Evolutionary conservation across 352 stramenopile species (phyloP), one percentile per base, ranked within the genome.

Genomic region (Achlya hypogyna): DNA sequence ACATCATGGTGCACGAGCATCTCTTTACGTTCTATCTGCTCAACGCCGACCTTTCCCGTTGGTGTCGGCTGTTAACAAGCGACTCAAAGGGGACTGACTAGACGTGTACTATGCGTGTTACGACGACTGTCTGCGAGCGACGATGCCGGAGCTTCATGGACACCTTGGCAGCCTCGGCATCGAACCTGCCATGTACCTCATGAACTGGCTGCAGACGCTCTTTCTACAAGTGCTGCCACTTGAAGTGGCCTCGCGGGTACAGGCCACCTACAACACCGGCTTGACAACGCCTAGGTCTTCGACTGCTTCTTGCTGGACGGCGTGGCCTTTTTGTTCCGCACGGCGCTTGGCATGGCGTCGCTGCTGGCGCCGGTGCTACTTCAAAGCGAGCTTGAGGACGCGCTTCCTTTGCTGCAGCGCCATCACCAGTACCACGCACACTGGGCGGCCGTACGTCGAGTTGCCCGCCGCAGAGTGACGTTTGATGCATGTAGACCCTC

Each of bases 161-260:
- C 84, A 95, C 65, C 68, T 94, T 35, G 52, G 54, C 3, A 43
- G 71, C 1, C 80, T 93, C 34, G 84, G 84, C 23, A 65, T 91
- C 8, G 79, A 80, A 0, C 77, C 78, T 31, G 84, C 82, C 14
- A 89, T 96, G 81, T 96, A 93, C 53, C 63, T 94, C 12, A 92
- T 94, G 81, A 93, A 93, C 63, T 94, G 87, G 87, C 69, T 94
- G 20, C 87, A 94, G 71, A 96, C 87, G 25, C 70, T 96, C 6
- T 96, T 92, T 34, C 51, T 92, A 5, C 86, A 94, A 69, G 81
- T 93, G 18, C 62, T 95, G 9, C 87, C 87, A 5, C 73, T 96
- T 2, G 82, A 92, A 62, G 69, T 88, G 20, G 87, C 87, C 12
- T 76, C 77, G 10, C 73, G 87, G 0, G 81, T 93, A 51, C 31